Conservation (phyloP, 2,329 filamentous ascomycete genomes). For the Nigrograna mackinnonii region DNA sequence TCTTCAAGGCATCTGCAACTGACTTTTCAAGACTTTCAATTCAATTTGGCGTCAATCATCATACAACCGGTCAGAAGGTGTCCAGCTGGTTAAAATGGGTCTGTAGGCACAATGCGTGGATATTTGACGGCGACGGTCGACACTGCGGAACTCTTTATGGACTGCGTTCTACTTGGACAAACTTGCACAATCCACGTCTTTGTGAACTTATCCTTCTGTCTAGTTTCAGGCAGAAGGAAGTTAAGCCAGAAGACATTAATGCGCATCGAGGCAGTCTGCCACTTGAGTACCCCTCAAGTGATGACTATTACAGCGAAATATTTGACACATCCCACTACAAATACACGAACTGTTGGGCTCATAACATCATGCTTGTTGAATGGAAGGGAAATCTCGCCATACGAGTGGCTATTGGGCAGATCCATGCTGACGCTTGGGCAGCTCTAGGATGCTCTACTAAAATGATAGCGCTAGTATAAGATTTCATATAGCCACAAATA, state of each 20-base stretch:
- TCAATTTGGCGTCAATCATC: neutral
- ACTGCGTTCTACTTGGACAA: neutral
- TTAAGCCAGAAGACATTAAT: constrained; percentile 1
- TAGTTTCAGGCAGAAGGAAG: neutral
- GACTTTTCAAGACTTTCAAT: neutral
- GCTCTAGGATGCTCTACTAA: neutral
- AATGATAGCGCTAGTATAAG: neutral
- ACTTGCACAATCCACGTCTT: constrained; percentile 1
- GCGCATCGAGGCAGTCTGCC: neutral
- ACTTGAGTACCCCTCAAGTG: neutral
- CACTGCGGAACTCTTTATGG: neutral
- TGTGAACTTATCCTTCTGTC: constrained; percentile 1
- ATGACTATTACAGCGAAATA: neutral
- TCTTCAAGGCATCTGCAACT: neutral
- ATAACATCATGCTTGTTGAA: constrained; percentile 1
- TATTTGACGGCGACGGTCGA: neutral
- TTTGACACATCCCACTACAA: constrained; percentile 1
- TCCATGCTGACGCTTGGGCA: neutral
- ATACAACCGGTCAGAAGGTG: neutral
- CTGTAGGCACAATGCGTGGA: neutral
- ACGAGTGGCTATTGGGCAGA: neutral
- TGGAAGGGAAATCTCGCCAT: neutral
- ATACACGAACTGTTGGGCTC: neutral
- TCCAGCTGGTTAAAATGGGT: neutral
- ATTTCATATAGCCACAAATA: neutral